These are phyloP conservation scores for Boletus barrowsii DNA, from an alignment of 768 basidiomycete genomes.

Conservation along the genomic window DNA sequence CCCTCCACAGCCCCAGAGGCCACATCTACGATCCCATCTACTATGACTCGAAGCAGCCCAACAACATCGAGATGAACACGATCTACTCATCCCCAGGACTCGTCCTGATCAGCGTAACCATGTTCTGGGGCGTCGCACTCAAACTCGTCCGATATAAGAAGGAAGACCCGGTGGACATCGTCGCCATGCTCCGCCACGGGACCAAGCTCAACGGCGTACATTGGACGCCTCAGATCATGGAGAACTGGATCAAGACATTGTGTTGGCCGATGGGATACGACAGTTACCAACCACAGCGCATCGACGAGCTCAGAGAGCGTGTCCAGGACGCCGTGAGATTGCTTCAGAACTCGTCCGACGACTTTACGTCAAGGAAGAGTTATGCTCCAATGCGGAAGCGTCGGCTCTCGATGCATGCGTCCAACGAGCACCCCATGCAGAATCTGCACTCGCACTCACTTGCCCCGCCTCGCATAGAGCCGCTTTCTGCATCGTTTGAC, in stretches of 20 bases:
- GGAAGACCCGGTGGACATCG: constrained; percentile 63
- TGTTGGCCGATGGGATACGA: constrained; percentile 67
- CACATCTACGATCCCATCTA: constrained; percentile 59
- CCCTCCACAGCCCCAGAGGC: constrained; percentile 18
- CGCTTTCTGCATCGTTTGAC: constrained; percentile 1
- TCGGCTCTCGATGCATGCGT: constrained; percentile 9
- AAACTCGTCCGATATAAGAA: constrained; percentile 67
- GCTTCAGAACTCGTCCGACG: constrained; percentile 18
- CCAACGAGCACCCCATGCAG: background rate
- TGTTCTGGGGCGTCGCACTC: constrained; percentile 70
- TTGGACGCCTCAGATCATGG: constrained; percentile 55
- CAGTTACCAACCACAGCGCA: constrained; percentile 42
- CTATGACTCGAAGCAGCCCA: constrained; percentile 44
- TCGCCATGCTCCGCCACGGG: constrained; percentile 63
- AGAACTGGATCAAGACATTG: constrained; percentile 52
- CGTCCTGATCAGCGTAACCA: constrained; percentile 56
- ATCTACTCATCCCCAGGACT: constrained; percentile 58
- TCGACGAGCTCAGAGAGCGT: constrained; percentile 44
- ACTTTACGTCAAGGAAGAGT: constrained; percentile 1
- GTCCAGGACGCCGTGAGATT: constrained; percentile 53
- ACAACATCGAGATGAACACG: constrained; percentile 53
- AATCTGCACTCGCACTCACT: background rate
- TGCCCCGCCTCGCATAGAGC: background rate
- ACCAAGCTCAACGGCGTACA: constrained; percentile 46
- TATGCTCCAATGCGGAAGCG: constrained; percentile 3